These are phyloP conservation scores for Thielaviopsis euricoi DNA, from an alignment of 2,329 filamentous ascomycete species.

Conservation along the genomic window DNA sequence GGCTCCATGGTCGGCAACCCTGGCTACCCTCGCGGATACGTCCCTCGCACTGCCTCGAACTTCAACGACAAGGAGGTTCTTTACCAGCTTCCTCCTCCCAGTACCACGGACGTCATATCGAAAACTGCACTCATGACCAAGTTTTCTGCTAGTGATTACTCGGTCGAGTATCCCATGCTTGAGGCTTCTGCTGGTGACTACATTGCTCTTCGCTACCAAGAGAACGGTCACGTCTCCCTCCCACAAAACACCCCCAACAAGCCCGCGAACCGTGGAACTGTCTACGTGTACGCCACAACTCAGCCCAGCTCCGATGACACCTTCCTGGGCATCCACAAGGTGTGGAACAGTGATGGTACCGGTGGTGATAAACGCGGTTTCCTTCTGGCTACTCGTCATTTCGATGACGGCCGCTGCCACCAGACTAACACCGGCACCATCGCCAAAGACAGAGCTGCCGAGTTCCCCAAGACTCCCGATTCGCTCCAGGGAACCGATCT, in stretches of 20 bases:
- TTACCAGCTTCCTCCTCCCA: slow-evolving; percentile 44
- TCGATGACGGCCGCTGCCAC: slow-evolving; percentile 82
- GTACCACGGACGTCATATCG: slow-evolving; percentile 29
- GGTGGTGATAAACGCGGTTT: slow-evolving; percentile 65
- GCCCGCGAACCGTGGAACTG: slow-evolving; percentile 49
- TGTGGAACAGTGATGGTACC: slow-evolving; percentile 65
- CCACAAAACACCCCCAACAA: slow-evolving; percentile 40
- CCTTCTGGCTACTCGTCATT: slow-evolving; percentile 63
- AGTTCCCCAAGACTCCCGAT: slow-evolving; percentile 35
- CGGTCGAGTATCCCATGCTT: slow-evolving; percentile 44
- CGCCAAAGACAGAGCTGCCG: slow-evolving; percentile 38
- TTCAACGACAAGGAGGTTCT: slow-evolving; percentile 43
- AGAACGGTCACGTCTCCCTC: slow-evolving; percentile 61
- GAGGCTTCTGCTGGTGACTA: slow-evolving; percentile 41
- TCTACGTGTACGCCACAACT: slow-evolving; percentile 58
- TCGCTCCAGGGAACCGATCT: slow-evolving; percentile 40
- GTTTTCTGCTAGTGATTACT: slow-evolving; percentile 45
- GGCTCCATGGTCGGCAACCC: slow-evolving; percentile 54
- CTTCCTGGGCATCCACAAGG: slow-evolving; percentile 49
- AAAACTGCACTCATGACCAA: slow-evolving; percentile 40
- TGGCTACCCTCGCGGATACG: slow-evolving; percentile 62
- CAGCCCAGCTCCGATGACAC: slow-evolving; percentile 35
- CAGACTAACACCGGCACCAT: slow-evolving; percentile 50
- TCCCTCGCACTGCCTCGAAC: slow-evolving; percentile 35
- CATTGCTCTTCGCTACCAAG: slow-evolving; percentile 50